Base-by-base conservation (phyloP, 345 rosid genomes). In the Lepidium sativum region DNA sequence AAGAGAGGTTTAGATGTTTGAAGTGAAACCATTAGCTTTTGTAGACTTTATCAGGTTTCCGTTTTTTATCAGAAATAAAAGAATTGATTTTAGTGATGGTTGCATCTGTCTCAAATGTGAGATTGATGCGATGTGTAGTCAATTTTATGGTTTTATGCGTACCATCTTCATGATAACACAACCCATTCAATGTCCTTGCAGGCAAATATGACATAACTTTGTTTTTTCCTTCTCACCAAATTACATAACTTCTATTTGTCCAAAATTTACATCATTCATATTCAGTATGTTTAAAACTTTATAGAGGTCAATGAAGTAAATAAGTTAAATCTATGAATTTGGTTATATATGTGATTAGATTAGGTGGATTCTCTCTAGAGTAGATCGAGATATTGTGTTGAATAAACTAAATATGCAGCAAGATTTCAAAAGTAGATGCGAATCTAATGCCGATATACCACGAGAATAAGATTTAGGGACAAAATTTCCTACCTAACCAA, bases 61-160 rank as follows among this genome's bases (percentile, higher is more conserved):
- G 39, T n/a, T 39, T 38, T 58, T 37, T 68, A 29, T 40, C 38
- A 57, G 6, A 3, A 20, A n/a, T 10, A 25, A 57, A 27, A 50
- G 6, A 11, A 13, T 3, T 16, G 9, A 6, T 27, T 23, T 33
- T 39, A 49, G 72, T 60, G 67, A 13, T 69, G 23, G 42, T 20
- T 58, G 50, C 48, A 39, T 58, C 25, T 39, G 17, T 50, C 72
- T 44, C 31, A 31, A 60, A 41, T 16, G 53, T 33, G 61, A 14
- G 67, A 60, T 60, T 69, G 68, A 61, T 61, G 68, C 40, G 68
- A 69, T 53, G 74, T 69, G 33, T 23, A 69, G 68, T 53, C 62
- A 61, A 61, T 61, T 60, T 42, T 42, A 8, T 43, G 41, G 53
- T 44, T 42, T 61, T 23, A 41, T 42, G 48, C 43, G 62, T 69